Evolutionary conservation across 768 basidiomycete species (phyloP).

Genomic region (Amanita muscaria): DNA sequence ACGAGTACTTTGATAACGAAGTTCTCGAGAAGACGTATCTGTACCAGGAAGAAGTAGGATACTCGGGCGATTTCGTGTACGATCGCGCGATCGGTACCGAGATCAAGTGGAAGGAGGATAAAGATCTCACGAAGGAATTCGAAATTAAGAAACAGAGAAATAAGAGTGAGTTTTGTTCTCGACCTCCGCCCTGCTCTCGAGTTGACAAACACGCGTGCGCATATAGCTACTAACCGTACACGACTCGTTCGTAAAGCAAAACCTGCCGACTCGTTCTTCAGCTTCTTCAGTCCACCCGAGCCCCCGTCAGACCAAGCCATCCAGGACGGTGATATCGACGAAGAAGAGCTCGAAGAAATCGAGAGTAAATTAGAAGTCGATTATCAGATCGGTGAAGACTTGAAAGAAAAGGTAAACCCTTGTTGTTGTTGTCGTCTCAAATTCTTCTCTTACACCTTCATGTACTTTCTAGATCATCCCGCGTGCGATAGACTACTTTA

Average conservation of each 20-base stretch:
- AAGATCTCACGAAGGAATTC: constrained; percentile 93
- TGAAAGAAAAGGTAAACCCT: constrained; percentile 80
- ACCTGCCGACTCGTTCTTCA: constrained; percentile 96
- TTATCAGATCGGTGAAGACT: constrained; percentile 96
- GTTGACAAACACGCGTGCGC: background rate
- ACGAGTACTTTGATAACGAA: constrained; percentile 84
- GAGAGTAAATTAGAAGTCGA: constrained; percentile 93
- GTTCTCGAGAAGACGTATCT: constrained; percentile 88
- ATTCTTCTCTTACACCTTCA: background rate
- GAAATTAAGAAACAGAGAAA: constrained; percentile 99
- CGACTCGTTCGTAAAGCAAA: constrained; percentile 79
- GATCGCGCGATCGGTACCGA: constrained; percentile 89
- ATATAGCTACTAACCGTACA: constrained; percentile 71
- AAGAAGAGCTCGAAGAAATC: constrained; percentile 81
- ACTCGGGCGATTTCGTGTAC: constrained; percentile 94
- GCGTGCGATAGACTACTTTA: constrained; percentile 94
- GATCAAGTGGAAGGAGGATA: constrained; percentile 97
- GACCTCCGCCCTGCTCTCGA: constrained; percentile 6
- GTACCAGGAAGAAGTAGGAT: constrained; percentile 89
- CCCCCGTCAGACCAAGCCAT: constrained; percentile 61
- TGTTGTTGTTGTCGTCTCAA: background rate
- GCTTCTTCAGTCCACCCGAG: constrained; percentile 86
- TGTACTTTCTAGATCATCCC: constrained; percentile 68
- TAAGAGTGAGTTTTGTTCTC: constrained; percentile 60
- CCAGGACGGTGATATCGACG: constrained; percentile 67